Conservation (phyloP, 441 rosid genomes). For the Corymbia citriodora region DNA sequence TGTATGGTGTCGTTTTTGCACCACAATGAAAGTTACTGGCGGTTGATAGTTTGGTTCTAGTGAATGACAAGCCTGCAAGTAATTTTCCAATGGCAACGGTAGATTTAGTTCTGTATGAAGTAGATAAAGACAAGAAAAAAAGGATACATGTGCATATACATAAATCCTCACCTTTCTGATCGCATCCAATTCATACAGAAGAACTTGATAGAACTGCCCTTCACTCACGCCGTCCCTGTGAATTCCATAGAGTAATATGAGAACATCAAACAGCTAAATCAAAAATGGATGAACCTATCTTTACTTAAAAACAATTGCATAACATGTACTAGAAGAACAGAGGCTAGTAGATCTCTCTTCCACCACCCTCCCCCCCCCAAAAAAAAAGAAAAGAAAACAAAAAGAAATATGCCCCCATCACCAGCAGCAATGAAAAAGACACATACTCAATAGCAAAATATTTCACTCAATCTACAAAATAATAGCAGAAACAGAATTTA, state of each 20-base stretch:
- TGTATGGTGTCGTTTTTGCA: conserved; percentile 94
- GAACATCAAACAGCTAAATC: background rate
- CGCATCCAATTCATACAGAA: conserved; percentile 91
- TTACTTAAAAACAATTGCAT: background rate
- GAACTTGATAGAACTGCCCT: conserved; percentile 97
- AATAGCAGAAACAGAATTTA: background rate
- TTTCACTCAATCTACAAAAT: background rate
- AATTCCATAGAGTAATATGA: background rate
- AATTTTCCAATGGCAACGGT: background rate
- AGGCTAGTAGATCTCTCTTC: background rate
- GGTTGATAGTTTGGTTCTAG: conserved; percentile 97
- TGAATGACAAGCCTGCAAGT: conserved; percentile 86
- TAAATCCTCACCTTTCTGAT: conserved; percentile 65
- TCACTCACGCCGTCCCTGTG: conserved; percentile 96
- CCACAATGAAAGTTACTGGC: conserved; percentile 89
- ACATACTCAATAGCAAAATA: background rate
- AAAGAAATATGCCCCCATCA: background rate
- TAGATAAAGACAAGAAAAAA: background rate
- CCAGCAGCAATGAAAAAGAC: background rate
- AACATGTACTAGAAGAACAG: background rate
- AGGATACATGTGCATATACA: background rate
- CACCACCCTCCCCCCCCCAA: background rate
- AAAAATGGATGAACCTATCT: background rate
- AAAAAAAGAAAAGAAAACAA: background rate
- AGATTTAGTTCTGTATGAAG: background rate